These are phyloP conservation scores for Podaxis sp. DNA, from an alignment of 768 basidiomycete genomes.

Conservation along the genomic window DNA sequence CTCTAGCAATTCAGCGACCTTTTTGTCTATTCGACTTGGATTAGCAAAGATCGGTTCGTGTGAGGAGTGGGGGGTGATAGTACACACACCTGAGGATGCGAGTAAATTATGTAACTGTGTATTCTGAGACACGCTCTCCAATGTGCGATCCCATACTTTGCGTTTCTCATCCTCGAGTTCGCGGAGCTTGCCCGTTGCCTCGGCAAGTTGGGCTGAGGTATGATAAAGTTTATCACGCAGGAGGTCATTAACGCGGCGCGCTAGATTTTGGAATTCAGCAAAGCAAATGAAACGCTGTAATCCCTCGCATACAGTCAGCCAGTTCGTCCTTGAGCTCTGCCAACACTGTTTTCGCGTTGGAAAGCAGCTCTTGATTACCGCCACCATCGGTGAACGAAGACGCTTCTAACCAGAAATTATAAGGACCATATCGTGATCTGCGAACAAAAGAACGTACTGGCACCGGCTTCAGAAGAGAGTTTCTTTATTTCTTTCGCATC, in stretches of 20 bases:
- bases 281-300: neutral
- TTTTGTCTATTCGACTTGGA: conserved; percentile 20
- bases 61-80: neutral
- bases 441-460: neutral
- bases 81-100: conserved; percentile 16
- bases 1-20: conserved; percentile 24
- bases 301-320: conserved; percentile 6
- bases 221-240: conserved; percentile 38
- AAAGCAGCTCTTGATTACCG: neutral
- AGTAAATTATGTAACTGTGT: conserved; percentile 16
- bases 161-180: conserved; percentile 38
- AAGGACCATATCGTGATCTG: neutral
- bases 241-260: conserved; percentile 26
- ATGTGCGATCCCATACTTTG: conserved; percentile 20
- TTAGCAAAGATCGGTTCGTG: neutral
- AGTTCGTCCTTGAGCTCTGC: conserved; percentile 11
- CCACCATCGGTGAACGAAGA: neutral
- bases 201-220: conserved; percentile 32
- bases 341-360: neutral
- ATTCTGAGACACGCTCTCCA: conserved; percentile 18
- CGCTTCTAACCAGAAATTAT: neutral
- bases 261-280: neutral
- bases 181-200: conserved; percentile 29
- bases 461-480: neutral
- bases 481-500: conserved; percentile 1